Evolutionary conservation across 176 grass and related monocot genomes (phyloP), one percentile per base, ranked within the genome.

Genomic region (Avena atlantica): DNA sequence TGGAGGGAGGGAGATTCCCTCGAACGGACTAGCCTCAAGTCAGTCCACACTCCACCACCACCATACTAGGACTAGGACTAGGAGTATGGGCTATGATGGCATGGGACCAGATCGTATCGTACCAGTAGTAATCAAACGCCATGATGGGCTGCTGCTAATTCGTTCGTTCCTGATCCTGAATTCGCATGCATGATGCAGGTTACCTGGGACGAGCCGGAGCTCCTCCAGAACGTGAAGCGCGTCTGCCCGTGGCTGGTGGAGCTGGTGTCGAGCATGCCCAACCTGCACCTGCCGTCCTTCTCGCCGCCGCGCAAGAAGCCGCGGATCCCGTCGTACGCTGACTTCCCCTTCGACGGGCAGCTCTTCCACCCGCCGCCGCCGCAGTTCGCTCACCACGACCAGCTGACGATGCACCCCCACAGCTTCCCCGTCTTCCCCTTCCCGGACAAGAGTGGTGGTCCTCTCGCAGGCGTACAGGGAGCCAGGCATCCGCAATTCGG

Each of bases 391-490:
- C 20, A 21, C 9, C 73, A 82, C 40, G 77, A 81, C 64, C 69
- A 64, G 1, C 15, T 7, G 40, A 5, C 20, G 3, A 6, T 31
- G 42, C 74, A 68, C 40, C 45, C 8, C 76, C 64, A 59, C 40
- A 51, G 73, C 56, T 83, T 79, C 85, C 93, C 91, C 53, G 60
- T 91, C 57, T 73, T 83, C 89, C 87, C 81, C 74, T 88, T 92
- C 69, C 89, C 86, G 64, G 88, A 88, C 86, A 69, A 82, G 81
- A 71, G 86, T 55, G 74, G 74, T 59, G 88, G 68, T 37, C 78
- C 90, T 65, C 81, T 92, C 78, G 91, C 90, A 93, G 89, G 92
- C 90, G 96, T 99, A 91, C 94, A 99, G 97, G 97, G 97, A 94
- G 92, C 94, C 97, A 99, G 97, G 97, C 97, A 99, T 86, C 63